Conservation (phyloP, 129 eudicot genomes). For the Artemisia annua region DNA sequence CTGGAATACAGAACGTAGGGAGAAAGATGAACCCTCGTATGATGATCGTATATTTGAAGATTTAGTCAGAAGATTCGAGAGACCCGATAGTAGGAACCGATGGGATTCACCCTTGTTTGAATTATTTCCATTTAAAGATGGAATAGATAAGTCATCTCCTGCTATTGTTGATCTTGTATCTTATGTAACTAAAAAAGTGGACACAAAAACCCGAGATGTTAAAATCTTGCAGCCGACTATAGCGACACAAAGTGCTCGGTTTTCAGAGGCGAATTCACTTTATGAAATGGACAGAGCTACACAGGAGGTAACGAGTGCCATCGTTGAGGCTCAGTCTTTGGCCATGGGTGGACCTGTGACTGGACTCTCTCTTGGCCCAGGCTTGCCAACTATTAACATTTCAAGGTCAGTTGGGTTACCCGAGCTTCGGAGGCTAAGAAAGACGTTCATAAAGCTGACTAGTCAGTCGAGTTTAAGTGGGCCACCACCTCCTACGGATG, state of each 20-base stretch:
- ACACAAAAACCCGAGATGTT: constrained; percentile 75
- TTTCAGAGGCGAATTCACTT: constrained; percentile 81
- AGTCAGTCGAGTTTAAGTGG: constrained; percentile 96
- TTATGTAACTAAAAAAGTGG: constrained; percentile 76
- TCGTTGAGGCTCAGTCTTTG: constrained; percentile 79
- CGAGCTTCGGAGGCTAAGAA: constrained; percentile 79
- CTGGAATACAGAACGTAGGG: constrained; percentile 77
- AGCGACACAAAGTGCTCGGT: constrained; percentile 73
- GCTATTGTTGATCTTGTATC: constrained; percentile 65
- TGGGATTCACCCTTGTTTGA: constrained; percentile 98
- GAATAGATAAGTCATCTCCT: constrained; percentile 56
- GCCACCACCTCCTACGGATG: constrained; percentile 90
- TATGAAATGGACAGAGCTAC: constrained; percentile 96
- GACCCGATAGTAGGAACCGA: constrained; percentile 77
- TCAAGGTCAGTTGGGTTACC: constrained; percentile 78
- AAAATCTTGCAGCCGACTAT: constrained; percentile 91
- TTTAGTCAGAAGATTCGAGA: constrained; percentile 81
- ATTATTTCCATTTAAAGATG: constrained; percentile 66
- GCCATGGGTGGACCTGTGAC: constrained; percentile 79
- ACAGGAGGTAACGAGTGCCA: constrained; percentile 69
- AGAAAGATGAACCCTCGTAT: constrained; percentile 48
- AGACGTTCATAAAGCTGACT: constrained; percentile 84
- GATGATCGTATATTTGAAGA: constrained; percentile 75
- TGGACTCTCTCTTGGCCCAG: constrained; percentile 63
- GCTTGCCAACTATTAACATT: constrained; percentile 55